Conservation (phyloP, 768 basidiomycete species). For the Agrocybe praecox region DNA sequence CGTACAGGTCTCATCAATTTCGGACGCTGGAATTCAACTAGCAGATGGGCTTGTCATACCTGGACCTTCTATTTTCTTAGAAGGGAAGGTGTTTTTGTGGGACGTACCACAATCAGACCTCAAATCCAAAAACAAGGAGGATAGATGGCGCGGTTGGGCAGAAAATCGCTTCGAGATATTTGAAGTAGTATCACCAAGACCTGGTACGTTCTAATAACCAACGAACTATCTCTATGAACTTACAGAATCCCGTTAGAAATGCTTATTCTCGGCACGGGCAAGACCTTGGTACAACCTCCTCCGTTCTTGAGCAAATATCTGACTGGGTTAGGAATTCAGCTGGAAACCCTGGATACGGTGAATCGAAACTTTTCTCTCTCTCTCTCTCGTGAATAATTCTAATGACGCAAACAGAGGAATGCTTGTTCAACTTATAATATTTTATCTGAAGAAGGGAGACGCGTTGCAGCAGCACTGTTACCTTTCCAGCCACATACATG, state of each 20-base stretch:
- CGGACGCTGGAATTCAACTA: slow-evolving; percentile 64
- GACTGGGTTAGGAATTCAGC: slow-evolving; percentile 76
- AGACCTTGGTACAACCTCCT: slow-evolving; percentile 69
- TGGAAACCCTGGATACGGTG: slow-evolving; percentile 90
- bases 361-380: slow-evolving; percentile 28
- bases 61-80: slow-evolving; percentile 80
- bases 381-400: background rate
- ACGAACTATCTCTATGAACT: background rate
- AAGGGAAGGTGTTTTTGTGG: slow-evolving; percentile 90
- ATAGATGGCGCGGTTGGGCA: slow-evolving; percentile 69
- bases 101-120: slow-evolving; percentile 57
- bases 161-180: slow-evolving; percentile 79
- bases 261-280: slow-evolving; percentile 86
- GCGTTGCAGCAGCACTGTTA: slow-evolving; percentile 89
- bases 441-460: slow-evolving; percentile 89
- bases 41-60: slow-evolving; percentile 79
- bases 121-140: slow-evolving; percentile 16
- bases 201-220: slow-evolving; percentile 59
- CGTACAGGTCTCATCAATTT: slow-evolving; percentile 72
- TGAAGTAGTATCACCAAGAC: slow-evolving; percentile 80
- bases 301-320: slow-evolving; percentile 65
- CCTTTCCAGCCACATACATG: slow-evolving; percentile 61
- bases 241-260: slow-evolving; percentile 61
- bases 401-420: slow-evolving; percentile 58
- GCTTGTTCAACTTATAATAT: slow-evolving; percentile 97